Base-by-base conservation (phyloP, 345 rosid species). In the Lepidium aucheri region DNA sequence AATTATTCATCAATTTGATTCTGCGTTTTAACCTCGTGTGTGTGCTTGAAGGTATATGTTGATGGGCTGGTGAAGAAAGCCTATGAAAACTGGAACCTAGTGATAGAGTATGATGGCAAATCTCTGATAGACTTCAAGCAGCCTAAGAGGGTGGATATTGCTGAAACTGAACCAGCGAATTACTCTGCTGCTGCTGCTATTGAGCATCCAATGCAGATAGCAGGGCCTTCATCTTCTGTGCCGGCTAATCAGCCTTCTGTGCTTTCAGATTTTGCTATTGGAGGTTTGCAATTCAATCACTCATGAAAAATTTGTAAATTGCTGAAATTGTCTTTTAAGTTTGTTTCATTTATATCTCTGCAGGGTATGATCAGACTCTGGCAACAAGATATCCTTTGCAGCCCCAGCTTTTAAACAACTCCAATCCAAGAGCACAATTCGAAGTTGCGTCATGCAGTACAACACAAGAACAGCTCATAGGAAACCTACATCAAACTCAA, bases 61-160 rank as follows among this genome's bases (percentile, higher is more conserved):
- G 98, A 93, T 76, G 57, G 87, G 6, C 63, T 84, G 77, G 85
- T 93, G 79, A 93, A 90, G 84, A 90, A 90, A 75, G 98, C 98
- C 36, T 93, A 93, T 83, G 98, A 90, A 1, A 86, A 90, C 62
- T 93, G 98, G 98, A 75, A 65, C 75, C 79, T 78, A 67, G 98
- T 88, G 40, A 63, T 90, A 44, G 97, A 93, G 66, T 90, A 90
- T 77, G 97, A 88, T 77, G 97, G 96, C 69, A 86, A 93, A 74
- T 88, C 97, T 40, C 76, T 90, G 32, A 7, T 90, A 68, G 82
- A 72, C 76, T 68, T 79, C 69, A 86, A 90, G 82, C 86, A 93
- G 78, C 77, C 75, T 57, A 81, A 81, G 76, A 81, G 78, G 74
- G 72, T 74, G 45, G 63, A 76, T 65, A 41, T 82, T 49, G 74